Evolutionary conservation across 2,329 filamentous ascomycete genomes (phyloP).

Genomic region (Fusarium algeriense): DNA sequence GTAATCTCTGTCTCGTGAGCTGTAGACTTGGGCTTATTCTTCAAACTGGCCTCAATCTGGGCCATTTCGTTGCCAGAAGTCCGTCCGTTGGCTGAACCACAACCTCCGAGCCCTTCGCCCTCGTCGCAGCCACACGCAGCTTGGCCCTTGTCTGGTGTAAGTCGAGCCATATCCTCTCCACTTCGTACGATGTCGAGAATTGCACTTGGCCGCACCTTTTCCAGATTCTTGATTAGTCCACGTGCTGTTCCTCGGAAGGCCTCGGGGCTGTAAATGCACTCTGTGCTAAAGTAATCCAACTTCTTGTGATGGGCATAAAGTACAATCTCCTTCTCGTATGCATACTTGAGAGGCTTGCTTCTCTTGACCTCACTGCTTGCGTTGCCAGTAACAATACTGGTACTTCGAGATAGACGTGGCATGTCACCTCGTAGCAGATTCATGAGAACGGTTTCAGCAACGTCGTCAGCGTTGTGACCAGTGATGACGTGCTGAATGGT

Average conservation of each 20-base stretch:
- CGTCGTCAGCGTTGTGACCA: slow-evolving; percentile 96
- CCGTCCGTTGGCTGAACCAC: slow-evolving; percentile 74
- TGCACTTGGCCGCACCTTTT: slow-evolving; percentile 91
- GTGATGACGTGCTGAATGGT: slow-evolving; percentile 95
- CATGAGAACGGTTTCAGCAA: slow-evolving; percentile 98
- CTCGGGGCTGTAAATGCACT: slow-evolving; percentile 98
- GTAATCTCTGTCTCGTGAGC: slow-evolving; percentile 52
- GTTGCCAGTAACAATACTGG: slow-evolving; percentile 86
- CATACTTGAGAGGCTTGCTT: slow-evolving; percentile 97
- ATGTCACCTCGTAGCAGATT: slow-evolving; percentile 93
- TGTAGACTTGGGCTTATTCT: slow-evolving; percentile 33
- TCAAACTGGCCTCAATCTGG: slow-evolving; percentile 74
- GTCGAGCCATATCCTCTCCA: slow-evolving; percentile 92
- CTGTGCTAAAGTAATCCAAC: slow-evolving; percentile 97
- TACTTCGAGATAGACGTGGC: slow-evolving; percentile 86
- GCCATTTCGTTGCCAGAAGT: slow-evolving; percentile 82
- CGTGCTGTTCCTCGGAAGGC: slow-evolving; percentile 94
- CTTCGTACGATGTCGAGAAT: slow-evolving; percentile 95
- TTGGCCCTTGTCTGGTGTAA: slow-evolving; percentile 62
- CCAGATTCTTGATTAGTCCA: slow-evolving; percentile 92
- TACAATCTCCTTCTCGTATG: slow-evolving; percentile 99
- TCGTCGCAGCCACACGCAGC: slow-evolving; percentile 55
- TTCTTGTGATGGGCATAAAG: slow-evolving; percentile 97
- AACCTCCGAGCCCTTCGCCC: slow-evolving; percentile 69
- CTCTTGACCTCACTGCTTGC: slow-evolving; percentile 89